These are phyloP conservation scores for Aspergillus proliferans DNA, from an alignment of 2,329 filamentous ascomycete species.

Conservation along the genomic window DNA sequence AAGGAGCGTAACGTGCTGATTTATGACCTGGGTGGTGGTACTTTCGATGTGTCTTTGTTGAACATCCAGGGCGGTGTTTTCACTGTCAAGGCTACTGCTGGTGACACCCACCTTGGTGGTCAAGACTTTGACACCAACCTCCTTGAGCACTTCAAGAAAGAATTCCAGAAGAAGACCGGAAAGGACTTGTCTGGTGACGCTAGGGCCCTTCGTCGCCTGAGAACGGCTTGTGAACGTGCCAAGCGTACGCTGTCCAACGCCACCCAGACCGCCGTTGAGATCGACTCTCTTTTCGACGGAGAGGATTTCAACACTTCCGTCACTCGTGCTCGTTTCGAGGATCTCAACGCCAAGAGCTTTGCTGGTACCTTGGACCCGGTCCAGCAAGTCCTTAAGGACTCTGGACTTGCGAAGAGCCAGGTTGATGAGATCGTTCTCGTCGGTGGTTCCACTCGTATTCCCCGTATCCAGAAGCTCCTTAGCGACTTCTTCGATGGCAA, in stretches of 20 bases:
- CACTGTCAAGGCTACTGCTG: constrained; percentile 96
- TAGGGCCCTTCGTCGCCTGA: constrained; percentile 88
- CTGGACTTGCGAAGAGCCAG: constrained; percentile 75
- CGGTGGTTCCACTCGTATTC: constrained; percentile 98
- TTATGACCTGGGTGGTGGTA: constrained; percentile 99
- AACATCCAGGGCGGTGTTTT: constrained; percentile 99
- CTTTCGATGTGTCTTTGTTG: constrained; percentile 98
- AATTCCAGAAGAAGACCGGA: constrained; percentile 77
- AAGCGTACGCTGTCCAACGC: constrained; percentile 98
- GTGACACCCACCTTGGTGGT: constrained; percentile 94
- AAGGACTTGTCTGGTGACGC: constrained; percentile 75
- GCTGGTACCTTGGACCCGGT: constrained; percentile 89
- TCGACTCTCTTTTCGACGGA: constrained; percentile 96
- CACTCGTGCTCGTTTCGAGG: constrained; percentile 98
- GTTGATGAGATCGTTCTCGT: constrained; percentile 99
- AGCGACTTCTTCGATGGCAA: constrained; percentile 99
- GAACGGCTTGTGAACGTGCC: constrained; percentile 97
- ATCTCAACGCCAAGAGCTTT: constrained; percentile 95
- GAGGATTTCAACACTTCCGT: constrained; percentile 97
- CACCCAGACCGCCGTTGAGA: constrained; percentile 96
- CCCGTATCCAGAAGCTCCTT: constrained; percentile 96
- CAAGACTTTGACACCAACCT: constrained; percentile 96
- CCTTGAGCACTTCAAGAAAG: constrained; percentile 93
- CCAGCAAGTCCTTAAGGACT: constrained; percentile 93
- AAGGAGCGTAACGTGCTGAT: constrained; percentile 99